Percentiles rank a stretch among this genome's conserved stretches.
phyloP scores from a whole-genome alignment of 2,329 filamentous ascomycete species.

The Hirsutella minnesotensis region DNA sequence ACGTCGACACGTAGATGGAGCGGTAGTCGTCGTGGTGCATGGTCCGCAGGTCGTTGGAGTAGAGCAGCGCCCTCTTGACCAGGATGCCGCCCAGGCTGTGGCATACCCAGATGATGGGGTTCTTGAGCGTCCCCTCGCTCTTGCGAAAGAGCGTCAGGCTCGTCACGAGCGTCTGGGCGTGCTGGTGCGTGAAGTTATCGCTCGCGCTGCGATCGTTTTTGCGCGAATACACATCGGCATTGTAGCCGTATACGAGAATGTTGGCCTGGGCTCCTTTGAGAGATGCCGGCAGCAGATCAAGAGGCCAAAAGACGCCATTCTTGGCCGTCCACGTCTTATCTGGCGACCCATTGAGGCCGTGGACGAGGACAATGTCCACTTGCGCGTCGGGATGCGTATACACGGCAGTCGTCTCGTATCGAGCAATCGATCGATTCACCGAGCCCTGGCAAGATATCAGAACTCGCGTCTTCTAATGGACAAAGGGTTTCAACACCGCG shows the following conservation, averaged over 20 bases:
- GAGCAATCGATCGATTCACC: conserved; percentile 18
- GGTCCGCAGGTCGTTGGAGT: conserved; percentile 49
- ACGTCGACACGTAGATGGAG: conserved; percentile 63
- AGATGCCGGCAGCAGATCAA: conserved; percentile 51
- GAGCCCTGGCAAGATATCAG: conserved; percentile 23
- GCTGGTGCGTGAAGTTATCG: conserved; percentile 56
- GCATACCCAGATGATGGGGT: conserved; percentile 65
- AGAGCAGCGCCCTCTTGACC: conserved; percentile 57
- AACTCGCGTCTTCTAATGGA: not conserved
- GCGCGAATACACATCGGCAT: conserved; percentile 49
- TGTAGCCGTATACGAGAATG: conserved; percentile 63
- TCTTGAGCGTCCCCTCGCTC: conserved; percentile 40
- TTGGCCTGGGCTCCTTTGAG: conserved; percentile 47
- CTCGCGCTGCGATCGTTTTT: conserved; percentile 41
- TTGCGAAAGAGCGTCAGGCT: conserved; percentile 52
- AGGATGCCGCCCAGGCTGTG: conserved; percentile 65
- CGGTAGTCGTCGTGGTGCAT: conserved; percentile 51
- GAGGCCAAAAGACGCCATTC: conserved; percentile 56
- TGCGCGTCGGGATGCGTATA: conserved; percentile 47
- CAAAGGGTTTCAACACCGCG: no score
- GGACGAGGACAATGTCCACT: conserved; percentile 57
- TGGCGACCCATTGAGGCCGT: conserved; percentile 57
- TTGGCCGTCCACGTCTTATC: conserved; percentile 48
- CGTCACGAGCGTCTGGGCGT: conserved; percentile 57
- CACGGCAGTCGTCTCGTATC: conserved; percentile 47